Evolutionary conservation across 495 filamentous ascomycete genomes (phyloP), one percentile per base, ranked within the genome.

Genomic region (Penicillium manginii): DNA sequence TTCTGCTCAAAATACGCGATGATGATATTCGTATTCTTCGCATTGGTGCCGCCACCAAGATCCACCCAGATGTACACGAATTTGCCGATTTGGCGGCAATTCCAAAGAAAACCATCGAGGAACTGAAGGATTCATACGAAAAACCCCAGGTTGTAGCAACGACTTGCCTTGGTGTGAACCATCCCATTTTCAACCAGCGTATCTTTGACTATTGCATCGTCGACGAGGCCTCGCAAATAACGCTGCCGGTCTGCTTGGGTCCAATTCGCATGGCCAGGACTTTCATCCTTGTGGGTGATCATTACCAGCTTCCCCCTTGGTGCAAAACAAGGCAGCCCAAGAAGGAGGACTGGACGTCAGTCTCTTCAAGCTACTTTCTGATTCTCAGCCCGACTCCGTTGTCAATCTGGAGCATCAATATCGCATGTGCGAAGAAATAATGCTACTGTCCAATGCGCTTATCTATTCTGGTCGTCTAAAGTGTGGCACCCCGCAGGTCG

Each of bases 161-260:
- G 4, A 98, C 94, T 0, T 98, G 94, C 64, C 81, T 98, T 17
- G 91, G 92, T 2, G 88, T 97, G 66, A 91, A 87, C 70, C 93
- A 98, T 69, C 82, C 84, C 17, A 77, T 98, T 40, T 98, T 98
- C 77, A 88, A 81, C 56, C 88, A 92, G 59, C 89, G 94, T 9
- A 86, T 87, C 8, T 98, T 98, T 59, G 94, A 98, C 74, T 97
- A 97, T 70, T 98, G 94, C 63, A 97, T 98, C 60, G 92, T 98
- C 2, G 94, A 98, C 64, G 94, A 98, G 73, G 94, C 94, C 0
- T 97, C 92, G 8, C 94, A 98, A 67, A 97, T 98, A 73, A 98
- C 94, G 3, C 80, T 98, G 21, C 94, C 94, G 0, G 91, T 96
- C 17, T 97, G 94, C 61, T 73, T 98, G 2, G 94, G 94, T 0